Conservation (phyloP, 2,329 filamentous ascomycete genomes). For the Claviceps monticola region DNA sequence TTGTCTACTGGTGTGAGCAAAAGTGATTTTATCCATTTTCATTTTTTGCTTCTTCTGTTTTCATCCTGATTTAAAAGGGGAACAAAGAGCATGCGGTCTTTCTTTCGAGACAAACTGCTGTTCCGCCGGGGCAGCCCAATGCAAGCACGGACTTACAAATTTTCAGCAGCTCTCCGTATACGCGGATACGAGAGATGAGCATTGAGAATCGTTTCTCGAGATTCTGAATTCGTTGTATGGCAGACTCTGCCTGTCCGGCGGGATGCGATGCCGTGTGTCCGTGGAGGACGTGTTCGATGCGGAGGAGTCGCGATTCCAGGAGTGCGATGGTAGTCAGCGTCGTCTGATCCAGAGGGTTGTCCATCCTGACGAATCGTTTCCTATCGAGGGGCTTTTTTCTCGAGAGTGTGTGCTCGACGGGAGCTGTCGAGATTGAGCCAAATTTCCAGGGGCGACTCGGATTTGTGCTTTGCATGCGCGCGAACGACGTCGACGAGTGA, state of each 20-base stretch:
- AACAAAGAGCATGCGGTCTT: neutral
- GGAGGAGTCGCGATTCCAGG: conserved; percentile 43
- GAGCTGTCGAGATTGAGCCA: neutral
- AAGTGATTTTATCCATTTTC: no score
- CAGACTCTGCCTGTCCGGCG: conserved; percentile 24
- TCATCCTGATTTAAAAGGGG: neutral
- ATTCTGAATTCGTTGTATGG: conserved; percentile 30
- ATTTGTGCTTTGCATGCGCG: no score
- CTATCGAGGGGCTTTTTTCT: neutral
- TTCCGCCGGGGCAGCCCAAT: no score
- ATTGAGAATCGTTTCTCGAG: conserved; percentile 40
- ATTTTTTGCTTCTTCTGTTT: neutral
- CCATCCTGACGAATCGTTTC: conserved; percentile 11
- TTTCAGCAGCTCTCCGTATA: conserved; percentile 45
- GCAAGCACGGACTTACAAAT: conserved; percentile 33
- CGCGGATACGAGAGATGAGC: conserved; percentile 36
- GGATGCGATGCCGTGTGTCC: conserved; percentile 25
- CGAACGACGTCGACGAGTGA: no score
- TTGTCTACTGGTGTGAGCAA: conserved; percentile 27
- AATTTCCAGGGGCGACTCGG: neutral
- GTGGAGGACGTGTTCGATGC: conserved; percentile 45
- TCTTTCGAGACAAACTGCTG: neutral
- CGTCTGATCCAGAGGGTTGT: conserved; percentile 33
- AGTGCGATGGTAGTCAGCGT: conserved; percentile 41
- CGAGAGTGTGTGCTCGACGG: neutral